These are phyloP conservation scores for Proliferodiscus dingleyae DNA, from an alignment of 2,329 filamentous ascomycete genomes.

Conservation along the genomic window DNA sequence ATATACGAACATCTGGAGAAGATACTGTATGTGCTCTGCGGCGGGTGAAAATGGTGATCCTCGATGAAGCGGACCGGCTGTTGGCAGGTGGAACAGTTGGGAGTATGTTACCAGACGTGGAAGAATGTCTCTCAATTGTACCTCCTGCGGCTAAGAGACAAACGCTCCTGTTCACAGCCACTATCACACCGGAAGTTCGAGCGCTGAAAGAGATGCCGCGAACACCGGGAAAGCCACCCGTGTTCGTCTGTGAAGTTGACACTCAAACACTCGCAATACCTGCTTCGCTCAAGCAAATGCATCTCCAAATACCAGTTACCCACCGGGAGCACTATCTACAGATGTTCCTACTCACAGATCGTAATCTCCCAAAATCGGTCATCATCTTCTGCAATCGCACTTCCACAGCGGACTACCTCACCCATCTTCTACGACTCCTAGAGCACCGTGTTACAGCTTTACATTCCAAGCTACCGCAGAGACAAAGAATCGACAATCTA, in stretches of 20 bases:
- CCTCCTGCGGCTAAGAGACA: slow-evolving; percentile 77
- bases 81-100: slow-evolving; percentile 68
- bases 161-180: slow-evolving; percentile 93
- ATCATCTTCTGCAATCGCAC: slow-evolving; percentile 97
- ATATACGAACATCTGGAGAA: slow-evolving; percentile 84
- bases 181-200: slow-evolving; percentile 86
- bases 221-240: slow-evolving; percentile 63
- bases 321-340: slow-evolving; percentile 96
- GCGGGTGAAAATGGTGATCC: slow-evolving; percentile 77
- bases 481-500: slow-evolving; percentile 80
- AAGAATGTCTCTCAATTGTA: slow-evolving; percentile 77
- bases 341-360: slow-evolving; percentile 73
- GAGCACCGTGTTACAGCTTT: slow-evolving; percentile 87
- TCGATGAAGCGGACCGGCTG: slow-evolving; percentile 92
- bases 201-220: slow-evolving; percentile 75
- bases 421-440: slow-evolving; percentile 80
- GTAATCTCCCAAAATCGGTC: slow-evolving; percentile 68
- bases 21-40: slow-evolving; percentile 82
- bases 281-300: slow-evolving; percentile 73
- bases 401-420: slow-evolving; percentile 79
- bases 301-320: slow-evolving; percentile 82
- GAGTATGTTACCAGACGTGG: slow-evolving; percentile 91
- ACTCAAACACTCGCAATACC: slow-evolving; percentile 73
- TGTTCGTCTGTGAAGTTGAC: slow-evolving; percentile 87
- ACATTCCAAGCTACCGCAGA: slow-evolving; percentile 81